A percentile compares a stretch with the other conserved stretches of the same genome.
Conservation (phyloP, 805 yeast species). For the Candida schatavii region DNA sequence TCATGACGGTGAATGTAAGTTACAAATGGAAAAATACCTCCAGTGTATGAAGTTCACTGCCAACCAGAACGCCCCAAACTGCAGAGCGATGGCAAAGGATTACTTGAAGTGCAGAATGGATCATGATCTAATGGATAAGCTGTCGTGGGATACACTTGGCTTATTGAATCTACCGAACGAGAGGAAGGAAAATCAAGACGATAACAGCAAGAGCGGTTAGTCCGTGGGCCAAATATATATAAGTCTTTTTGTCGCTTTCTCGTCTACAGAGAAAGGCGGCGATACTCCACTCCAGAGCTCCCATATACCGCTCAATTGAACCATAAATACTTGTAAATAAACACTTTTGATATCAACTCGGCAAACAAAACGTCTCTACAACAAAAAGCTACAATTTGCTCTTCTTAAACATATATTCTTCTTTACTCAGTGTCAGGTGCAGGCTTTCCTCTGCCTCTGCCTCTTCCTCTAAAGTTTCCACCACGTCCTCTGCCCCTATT, state of each 20-base stretch:
- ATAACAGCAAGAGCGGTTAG: not conserved
- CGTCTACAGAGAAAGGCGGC: too few relatives aligned
- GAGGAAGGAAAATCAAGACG: not conserved
- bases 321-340: too few relatives aligned
- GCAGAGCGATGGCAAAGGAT: conserved; percentile 77
- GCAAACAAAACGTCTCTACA: too few relatives aligned
- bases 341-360: too few relatives aligned
- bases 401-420: not conserved
- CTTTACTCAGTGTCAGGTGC: not conserved
- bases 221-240: too few relatives aligned
- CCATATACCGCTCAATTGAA: too few relatives aligned
- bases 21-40: conserved; percentile 71
- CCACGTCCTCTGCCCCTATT: conserved; percentile 14
- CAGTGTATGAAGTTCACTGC: conserved; percentile 73
- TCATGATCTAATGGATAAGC: conserved; percentile 44
- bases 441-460: conserved; percentile 15
- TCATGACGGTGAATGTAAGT: conserved; percentile 79
- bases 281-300: too few relatives aligned
- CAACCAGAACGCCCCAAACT: conserved; percentile 88
- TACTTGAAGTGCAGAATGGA: conserved; percentile 91
- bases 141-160: conserved; percentile 44
- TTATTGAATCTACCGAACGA: conserved; percentile 36
- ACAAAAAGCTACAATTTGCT: too few relatives aligned
- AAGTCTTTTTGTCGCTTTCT: too few relatives aligned
- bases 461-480: conserved; percentile 13